Evolutionary conservation across 805 yeast genomes (phyloP), one percentile per base, ranked within the genome.

Genomic region (Yamadazyma takamatsuzukensis): DNA sequence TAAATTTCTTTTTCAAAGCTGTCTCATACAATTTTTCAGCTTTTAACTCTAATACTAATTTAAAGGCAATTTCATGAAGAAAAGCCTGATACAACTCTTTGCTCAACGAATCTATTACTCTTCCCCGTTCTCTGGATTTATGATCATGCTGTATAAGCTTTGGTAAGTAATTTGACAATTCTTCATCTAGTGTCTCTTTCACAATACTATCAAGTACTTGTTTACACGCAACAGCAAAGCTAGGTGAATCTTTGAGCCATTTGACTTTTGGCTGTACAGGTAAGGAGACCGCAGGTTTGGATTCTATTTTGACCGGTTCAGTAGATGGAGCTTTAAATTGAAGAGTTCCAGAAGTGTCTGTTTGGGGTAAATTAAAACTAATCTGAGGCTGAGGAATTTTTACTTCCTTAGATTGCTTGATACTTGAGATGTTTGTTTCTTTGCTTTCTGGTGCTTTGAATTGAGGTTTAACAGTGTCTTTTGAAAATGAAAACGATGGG

Each of bases 61-160:
- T 53, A 45, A 67, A 76, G 0, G 74, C 49, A 23, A 72, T 62
- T 42, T 83, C 89, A 27, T 72, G 67, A 25, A 84, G 47, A 44
- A 83, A 80, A 0, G 89, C 84, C 12, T 54, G 48, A 40, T 62
- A 81, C 1, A 84, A 50, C 25, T 78, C 83, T 1, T 53, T 46
- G 1, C 79, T 49, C n/a, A 80, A 55, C 0, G 54, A 37, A 0
- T 64, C 50, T 2, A 77, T 51, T 1, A 65, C 32, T 6, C 37
- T 18, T 12, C 21, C 35, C 15, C 54, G 40, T 37, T 51, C 60
- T 27, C 39, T 42, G 31, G 35, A 31, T 9, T 45, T 32, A 19
- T 58, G 50, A 17, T 50, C 49, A 5, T 32, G 32, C 3, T 45
- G 40, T 5, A 61, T 40, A 4, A 61, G 29, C 15, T 51, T 55